Evolutionary conservation across 2,329 filamentous ascomycete genomes (phyloP).

Genomic region (Daldinia sp.): DNA sequence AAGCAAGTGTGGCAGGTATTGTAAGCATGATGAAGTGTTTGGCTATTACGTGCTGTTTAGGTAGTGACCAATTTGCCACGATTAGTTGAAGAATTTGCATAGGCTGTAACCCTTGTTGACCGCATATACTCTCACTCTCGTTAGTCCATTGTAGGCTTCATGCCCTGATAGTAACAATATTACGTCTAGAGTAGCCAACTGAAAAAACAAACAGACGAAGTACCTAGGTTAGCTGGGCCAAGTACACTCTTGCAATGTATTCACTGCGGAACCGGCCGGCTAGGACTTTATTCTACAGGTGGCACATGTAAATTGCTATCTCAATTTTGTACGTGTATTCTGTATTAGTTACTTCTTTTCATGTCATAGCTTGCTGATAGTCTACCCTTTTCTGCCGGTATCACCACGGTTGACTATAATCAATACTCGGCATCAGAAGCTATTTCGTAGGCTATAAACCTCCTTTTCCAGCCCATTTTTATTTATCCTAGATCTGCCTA

Average conservation of each 20-base stretch:
- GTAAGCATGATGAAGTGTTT: constrained; percentile 24
- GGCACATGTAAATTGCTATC: not conserved
- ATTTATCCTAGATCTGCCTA: constrained; percentile 6
- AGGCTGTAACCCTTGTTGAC: constrained; percentile 13
- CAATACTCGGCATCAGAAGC: not conserved
- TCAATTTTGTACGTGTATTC: not conserved
- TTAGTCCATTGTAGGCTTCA: not conserved
- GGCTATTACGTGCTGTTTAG: constrained; percentile 22
- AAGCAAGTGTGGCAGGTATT: constrained; percentile 15
- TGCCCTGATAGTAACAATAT: not conserved
- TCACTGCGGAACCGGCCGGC: not conserved
- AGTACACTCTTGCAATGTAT: not conserved
- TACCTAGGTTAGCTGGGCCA: not conserved
- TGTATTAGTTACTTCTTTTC: not conserved
- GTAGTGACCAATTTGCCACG: constrained; percentile 12
- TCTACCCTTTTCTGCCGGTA: not conserved
- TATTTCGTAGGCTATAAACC: not conserved
- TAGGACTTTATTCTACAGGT: not conserved
- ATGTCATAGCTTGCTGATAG: not conserved
- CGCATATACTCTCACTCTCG: not conserved
- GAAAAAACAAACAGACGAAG: not conserved
- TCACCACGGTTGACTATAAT: not conserved
- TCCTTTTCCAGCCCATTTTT: constrained; percentile 4
- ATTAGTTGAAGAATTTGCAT: constrained; percentile 13
- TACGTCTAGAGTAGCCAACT: not conserved